phyloP scores from a whole-genome alignment of 495 filamentous ascomycete species.

The Penicillium roqueforti region DNA sequence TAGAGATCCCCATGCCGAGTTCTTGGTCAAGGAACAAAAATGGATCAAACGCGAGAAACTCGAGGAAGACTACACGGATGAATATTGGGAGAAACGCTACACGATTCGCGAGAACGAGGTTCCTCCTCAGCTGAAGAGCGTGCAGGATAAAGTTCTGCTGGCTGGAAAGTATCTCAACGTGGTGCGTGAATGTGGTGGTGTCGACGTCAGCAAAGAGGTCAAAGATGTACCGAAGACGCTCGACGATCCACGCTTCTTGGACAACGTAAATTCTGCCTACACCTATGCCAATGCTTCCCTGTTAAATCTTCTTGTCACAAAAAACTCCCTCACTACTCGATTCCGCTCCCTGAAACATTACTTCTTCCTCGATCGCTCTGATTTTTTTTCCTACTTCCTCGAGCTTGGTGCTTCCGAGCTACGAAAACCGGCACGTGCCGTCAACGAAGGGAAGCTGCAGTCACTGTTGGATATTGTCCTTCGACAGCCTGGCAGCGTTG shows the following conservation, averaged over 20 bases:
- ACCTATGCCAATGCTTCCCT: constrained; percentile 92
- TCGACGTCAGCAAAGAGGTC: constrained; percentile 86
- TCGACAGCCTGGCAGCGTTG: constrained; percentile 90
- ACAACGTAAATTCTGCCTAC: constrained; percentile 93
- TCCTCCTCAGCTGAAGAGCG: constrained; percentile 84
- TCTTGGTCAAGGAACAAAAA: constrained; percentile 92
- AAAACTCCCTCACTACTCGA: constrained; percentile 81
- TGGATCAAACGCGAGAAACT: constrained; percentile 87
- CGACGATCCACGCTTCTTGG: constrained; percentile 82
- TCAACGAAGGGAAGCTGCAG: constrained; percentile 90
- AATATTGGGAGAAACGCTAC: constrained; percentile 98
- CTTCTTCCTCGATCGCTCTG: constrained; percentile 95
- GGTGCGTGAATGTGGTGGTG: constrained; percentile 92
- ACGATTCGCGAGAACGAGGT: constrained; percentile 87
- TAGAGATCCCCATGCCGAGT: constrained; percentile 89
- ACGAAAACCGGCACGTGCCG: constrained; percentile 75
- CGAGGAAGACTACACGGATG: constrained; percentile 95
- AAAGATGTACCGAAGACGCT: constrained; percentile 87
- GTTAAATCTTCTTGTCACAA: constrained; percentile 86
- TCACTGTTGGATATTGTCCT: constrained; percentile 91
- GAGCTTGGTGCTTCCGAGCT: constrained; percentile 85
- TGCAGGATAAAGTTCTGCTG: constrained; percentile 89
- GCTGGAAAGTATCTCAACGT: constrained; percentile 98
- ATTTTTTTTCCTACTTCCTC: constrained; percentile 97
- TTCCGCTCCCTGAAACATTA: constrained; percentile 93